Percentiles rank a stretch among this genome's conserved stretches.
Conservation (phyloP, 2,329 filamentous ascomycete species). For the Fusarium caatingaense region DNA sequence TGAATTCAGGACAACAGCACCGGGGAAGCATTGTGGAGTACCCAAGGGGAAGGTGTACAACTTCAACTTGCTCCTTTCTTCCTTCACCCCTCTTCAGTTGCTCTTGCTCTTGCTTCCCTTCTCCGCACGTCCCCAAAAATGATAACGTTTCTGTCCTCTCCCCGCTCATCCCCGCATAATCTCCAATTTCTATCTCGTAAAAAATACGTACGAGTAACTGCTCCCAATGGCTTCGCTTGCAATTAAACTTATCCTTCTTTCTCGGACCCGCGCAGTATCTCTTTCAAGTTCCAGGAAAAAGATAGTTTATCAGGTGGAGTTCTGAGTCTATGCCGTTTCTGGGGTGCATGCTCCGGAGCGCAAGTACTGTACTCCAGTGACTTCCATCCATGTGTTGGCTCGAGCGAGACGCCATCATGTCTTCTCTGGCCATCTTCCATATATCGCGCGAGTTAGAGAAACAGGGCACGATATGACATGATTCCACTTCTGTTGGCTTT, state of each 20-base stretch:
- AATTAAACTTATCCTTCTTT: constrained; percentile 23
- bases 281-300: constrained; percentile 1
- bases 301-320: constrained; percentile 21
- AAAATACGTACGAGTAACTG: constrained; percentile 41
- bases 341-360: constrained; percentile 33
- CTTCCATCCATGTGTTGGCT: background rate
- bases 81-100: background rate
- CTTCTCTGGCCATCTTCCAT: background rate
- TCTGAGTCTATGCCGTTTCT: constrained; percentile 12
- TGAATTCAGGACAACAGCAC: background rate
- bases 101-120: background rate
- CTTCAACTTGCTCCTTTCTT: background rate
- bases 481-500: background rate
- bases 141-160: constrained; percentile 11
- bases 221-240: constrained; percentile 17
- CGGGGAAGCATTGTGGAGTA: background rate
- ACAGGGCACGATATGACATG: background rate
- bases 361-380: constrained; percentile 31
- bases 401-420: background rate
- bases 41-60: constrained; percentile 1
- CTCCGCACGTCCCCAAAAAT: constrained; percentile 37
- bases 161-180: constrained; percentile 24
- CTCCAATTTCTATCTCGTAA: constrained; percentile 45
- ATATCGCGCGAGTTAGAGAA: constrained; percentile 10
- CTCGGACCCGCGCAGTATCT: constrained; percentile 1